Evolutionary conservation across 1,139 yeast genomes (phyloP), one percentile per base, ranked within the genome.

Genomic region (Pichia sp.): DNA sequence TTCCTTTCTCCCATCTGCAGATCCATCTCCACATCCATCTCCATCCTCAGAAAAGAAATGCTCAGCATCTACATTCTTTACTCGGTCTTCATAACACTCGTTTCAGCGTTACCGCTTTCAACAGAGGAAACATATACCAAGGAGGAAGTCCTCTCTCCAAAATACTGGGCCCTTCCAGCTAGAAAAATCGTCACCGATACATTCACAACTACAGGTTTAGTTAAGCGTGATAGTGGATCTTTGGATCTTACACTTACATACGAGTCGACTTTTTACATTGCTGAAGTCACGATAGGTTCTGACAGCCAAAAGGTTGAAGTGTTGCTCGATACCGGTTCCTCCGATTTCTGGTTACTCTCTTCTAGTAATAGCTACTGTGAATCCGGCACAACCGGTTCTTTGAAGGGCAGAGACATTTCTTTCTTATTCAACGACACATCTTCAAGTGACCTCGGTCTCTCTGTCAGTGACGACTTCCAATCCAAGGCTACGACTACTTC

Each of bases 311-410:
- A 69, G 10, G 73, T 83, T 28, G 68, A 68, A 7, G 81, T 81
- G 3, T 66, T 81, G 50, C 63, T 84, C 37, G 90, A 83, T 59
- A 81, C 89, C 5, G 89, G 89, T 0, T 81, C 87, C 3, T 72
- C 85, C 8, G 90, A 83, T 61, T 66, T 83, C 53, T 83, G 89
- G 89, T 76, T 82, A n/a, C 53, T 58, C 51, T 54, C 58, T 20
- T 44, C 58, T 2, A 54, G 58, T 27, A 66, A 66, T 46, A 54
- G 64, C 2, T 62, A 58, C 31, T 66, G 70, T 52, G 39, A 49
- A 7, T 33, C 56, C 1, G 51, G 51, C 2, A 48, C 56, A 5
- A 33, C 54, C 11, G 40, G 48, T 11, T 40, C 41, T 10, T 38
- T 42, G 14, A 50, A 40, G 19, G 53, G 49, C 11, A 44, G 53